Percentiles rank a stretch among this genome's conserved stretches.
These are phyloP conservation scores for Phytopythium cucurbitacearum DNA, from an alignment of 352 stramenopile genomes.

Conservation along the genomic window DNA sequence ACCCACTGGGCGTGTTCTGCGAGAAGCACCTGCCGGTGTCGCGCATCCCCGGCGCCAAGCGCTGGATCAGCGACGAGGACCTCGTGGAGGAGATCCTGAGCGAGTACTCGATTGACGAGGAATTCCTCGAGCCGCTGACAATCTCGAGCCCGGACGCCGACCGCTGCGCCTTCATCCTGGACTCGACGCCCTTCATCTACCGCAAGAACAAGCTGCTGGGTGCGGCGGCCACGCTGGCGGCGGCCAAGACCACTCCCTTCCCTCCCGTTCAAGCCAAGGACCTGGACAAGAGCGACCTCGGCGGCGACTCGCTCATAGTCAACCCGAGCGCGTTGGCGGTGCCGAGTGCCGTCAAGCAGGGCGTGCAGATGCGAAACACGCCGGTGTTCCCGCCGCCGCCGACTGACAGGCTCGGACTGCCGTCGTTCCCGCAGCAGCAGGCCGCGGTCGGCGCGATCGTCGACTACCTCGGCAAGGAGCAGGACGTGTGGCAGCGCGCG, in stretches of 20 bases:
- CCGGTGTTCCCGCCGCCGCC: constrained; percentile 40
- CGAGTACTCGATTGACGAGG: constrained; percentile 55
- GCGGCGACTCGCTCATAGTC: constrained; percentile 21
- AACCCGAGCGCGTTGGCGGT: constrained; percentile 32
- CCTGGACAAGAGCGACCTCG: no score
- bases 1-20: constrained; percentile 72
- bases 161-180: constrained; percentile 69
- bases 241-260: no score
- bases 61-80: constrained; percentile 82
- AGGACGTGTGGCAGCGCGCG: constrained; percentile 68
- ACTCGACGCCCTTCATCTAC: constrained; percentile 62
- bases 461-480: constrained; percentile 62
- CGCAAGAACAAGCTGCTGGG: constrained; percentile 43
- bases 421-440: constrained; percentile 43
- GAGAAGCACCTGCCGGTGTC: constrained; percentile 75
- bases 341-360: constrained; percentile 35
- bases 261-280: no score
- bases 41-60: constrained; percentile 70
- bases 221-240: constrained; percentile 25
- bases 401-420: constrained; percentile 34
- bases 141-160: constrained; percentile 21
- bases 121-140: constrained; percentile 25
- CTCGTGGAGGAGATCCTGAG: constrained; percentile 83
- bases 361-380: constrained; percentile 35
- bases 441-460: constrained; percentile 63